These are phyloP conservation scores for Physcia stellaris DNA, from an alignment of 495 filamentous ascomycete species.

Conservation along the genomic window DNA sequence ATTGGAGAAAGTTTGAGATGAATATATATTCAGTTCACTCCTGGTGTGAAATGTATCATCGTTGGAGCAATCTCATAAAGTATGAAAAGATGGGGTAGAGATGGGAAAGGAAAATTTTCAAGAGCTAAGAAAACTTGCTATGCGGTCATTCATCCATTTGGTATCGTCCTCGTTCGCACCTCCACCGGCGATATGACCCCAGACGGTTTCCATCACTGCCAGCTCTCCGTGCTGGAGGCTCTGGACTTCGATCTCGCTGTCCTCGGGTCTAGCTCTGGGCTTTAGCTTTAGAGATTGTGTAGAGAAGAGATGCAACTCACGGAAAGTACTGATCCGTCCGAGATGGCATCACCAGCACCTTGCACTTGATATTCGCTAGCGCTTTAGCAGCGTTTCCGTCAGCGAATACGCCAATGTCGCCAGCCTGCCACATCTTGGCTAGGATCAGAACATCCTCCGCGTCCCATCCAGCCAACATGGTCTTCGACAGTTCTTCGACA, in stretches of 20 bases:
- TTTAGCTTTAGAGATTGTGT: neutral
- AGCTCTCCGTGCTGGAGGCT: constrained; percentile 25
- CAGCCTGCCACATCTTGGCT: constrained; percentile 32
- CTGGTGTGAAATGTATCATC: too few relatives aligned
- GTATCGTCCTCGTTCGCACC: constrained; percentile 27
- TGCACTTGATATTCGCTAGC: constrained; percentile 24
- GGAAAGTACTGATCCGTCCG: constrained; percentile 34
- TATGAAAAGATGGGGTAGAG: too few relatives aligned
- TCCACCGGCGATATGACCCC: constrained; percentile 33
- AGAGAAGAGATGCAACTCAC: constrained; percentile 8
- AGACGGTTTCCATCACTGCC: constrained; percentile 27
- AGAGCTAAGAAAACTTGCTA: constrained; percentile 19
- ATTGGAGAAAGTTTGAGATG: too few relatives aligned
- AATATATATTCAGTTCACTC: too few relatives aligned
- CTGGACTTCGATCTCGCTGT: constrained; percentile 28
- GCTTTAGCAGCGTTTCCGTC: constrained; percentile 25
- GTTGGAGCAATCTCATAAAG: too few relatives aligned
- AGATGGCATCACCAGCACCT: constrained; percentile 30
- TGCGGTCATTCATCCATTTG: constrained; percentile 21
- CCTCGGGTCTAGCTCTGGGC: constrained; percentile 13
- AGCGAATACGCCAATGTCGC: constrained; percentile 23
- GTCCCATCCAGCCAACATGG: constrained; percentile 22
- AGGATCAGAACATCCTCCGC: constrained; percentile 29
- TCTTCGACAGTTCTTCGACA: constrained; percentile 18
- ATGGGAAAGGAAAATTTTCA: too few relatives aligned